Conservation (phyloP, 2,329 filamentous ascomycete species). For the Diaporthe sp. region DNA sequence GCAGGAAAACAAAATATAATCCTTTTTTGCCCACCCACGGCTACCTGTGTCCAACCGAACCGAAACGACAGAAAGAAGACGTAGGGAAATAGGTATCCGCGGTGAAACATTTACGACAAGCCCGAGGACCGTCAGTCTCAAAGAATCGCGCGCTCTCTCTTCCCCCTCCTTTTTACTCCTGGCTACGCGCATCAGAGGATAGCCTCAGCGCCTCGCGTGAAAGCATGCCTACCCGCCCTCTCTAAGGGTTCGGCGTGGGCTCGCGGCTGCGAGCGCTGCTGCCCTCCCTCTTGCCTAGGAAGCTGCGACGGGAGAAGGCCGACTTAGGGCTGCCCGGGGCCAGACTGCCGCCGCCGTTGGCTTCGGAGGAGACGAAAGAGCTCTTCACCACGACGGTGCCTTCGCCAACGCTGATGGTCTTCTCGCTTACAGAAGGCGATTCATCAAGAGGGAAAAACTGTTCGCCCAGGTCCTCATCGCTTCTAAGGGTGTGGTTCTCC, state of each 20-base stretch:
- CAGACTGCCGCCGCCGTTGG: conserved; percentile 49
- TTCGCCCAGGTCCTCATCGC: conserved; percentile 87
- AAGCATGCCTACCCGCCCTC: conserved; percentile 37
- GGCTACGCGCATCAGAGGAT: conserved; percentile 24
- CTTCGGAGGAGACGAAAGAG: conserved; percentile 72
- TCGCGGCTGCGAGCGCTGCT: conserved; percentile 60
- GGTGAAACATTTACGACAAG: neutral
- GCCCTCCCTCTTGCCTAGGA: conserved; percentile 60
- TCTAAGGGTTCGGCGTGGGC: conserved; percentile 50
- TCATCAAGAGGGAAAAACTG: conserved; percentile 94
- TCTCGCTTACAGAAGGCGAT: conserved; percentile 74
- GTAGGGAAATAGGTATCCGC: conserved; percentile 35
- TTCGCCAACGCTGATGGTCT: conserved; percentile 79
- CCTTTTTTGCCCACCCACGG: neutral
- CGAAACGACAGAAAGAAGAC: conserved; percentile 20
- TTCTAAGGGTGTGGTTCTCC: conserved; percentile 86
- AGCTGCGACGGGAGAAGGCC: conserved; percentile 62
- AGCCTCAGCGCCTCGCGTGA: conserved; percentile 37
- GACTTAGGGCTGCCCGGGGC: conserved; percentile 61
- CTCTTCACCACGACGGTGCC: conserved; percentile 82
- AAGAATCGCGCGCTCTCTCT: neutral
- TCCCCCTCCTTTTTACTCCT: neutral
- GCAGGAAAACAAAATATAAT: neutral
- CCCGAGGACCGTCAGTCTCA: neutral
- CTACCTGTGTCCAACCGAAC: neutral